phyloP scores from a whole-genome alignment of 2,329 filamentous ascomycete genomes.

The Botryotinia calthae region DNA sequence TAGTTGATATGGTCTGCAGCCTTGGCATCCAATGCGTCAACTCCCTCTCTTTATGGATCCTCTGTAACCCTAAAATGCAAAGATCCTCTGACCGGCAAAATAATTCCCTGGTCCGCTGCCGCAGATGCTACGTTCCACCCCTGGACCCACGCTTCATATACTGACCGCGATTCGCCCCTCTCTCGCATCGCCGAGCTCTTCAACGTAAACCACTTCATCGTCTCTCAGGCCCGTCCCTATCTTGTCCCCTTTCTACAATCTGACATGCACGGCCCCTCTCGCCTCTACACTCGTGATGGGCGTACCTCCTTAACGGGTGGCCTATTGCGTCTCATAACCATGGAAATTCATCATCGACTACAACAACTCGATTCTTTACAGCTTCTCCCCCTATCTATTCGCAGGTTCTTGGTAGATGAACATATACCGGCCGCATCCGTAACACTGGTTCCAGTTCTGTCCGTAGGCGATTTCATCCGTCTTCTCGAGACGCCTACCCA shows the following conservation, averaged over 20 bases:
- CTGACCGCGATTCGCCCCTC: conserved; percentile 57
- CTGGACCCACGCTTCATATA: conserved; percentile 54
- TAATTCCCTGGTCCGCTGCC: conserved; percentile 57
- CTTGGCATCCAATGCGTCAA: conserved; percentile 54
- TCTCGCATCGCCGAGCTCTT: conserved; percentile 63
- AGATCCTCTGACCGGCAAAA: conserved; percentile 54
- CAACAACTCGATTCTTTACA: conserved; percentile 77
- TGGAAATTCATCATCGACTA: conserved; percentile 78
- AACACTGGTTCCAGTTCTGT: conserved; percentile 79
- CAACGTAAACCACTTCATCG: conserved; percentile 85
- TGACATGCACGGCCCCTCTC: conserved; percentile 73
- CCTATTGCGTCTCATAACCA: conserved; percentile 64
- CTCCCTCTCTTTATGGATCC: conserved; percentile 49
- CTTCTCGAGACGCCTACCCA: conserved; percentile 80
- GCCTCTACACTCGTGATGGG: conserved; percentile 56
- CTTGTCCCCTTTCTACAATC: conserved; percentile 80
- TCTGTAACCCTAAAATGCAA: conserved; percentile 60
- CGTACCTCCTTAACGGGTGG: conserved; percentile 57
- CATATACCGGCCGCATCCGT: conserved; percentile 74
- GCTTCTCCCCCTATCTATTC: conserved; percentile 65
- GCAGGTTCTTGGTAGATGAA: conserved; percentile 79
- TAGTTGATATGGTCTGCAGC: conserved; percentile 60
- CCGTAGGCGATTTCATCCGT: conserved; percentile 68
- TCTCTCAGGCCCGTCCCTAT: conserved; percentile 89
- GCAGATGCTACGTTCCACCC: conserved; percentile 52